Evolutionary conservation across 768 basidiomycete genomes (phyloP).

Genomic region (Hortiboletus flavorubellus): DNA sequence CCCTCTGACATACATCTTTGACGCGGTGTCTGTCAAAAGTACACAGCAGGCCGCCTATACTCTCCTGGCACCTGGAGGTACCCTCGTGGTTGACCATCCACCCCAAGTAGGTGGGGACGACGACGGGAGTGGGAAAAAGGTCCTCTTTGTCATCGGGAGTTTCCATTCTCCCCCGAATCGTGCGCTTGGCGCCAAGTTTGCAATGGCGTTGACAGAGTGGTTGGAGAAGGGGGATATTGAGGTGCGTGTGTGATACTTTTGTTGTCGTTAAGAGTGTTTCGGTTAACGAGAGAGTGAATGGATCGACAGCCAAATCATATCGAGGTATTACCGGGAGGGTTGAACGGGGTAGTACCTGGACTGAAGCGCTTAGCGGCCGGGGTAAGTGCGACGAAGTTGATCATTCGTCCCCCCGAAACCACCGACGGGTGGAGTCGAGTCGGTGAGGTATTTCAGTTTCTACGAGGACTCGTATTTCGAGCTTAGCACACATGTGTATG

Average conservation of each 20-base stretch:
- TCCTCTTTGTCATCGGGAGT: background rate
- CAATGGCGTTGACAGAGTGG: slow-evolving; percentile 10
- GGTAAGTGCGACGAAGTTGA: slow-evolving; percentile 38
- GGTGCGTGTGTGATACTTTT: slow-evolving; percentile 4
- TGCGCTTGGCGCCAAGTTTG: slow-evolving; percentile 9
- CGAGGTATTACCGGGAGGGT: slow-evolving; percentile 36
- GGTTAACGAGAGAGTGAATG: background rate
- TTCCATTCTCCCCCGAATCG: slow-evolving; percentile 2
- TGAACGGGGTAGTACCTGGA: slow-evolving; percentile 33
- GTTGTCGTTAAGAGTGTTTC: background rate
- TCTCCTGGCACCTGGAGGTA: slow-evolving; percentile 30
- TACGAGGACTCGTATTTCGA: background rate
- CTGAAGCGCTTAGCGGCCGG: slow-evolving; percentile 30
- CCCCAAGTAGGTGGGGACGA: background rate
- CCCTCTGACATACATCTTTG: slow-evolving; percentile 17
- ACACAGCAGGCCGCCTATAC: slow-evolving; percentile 33
- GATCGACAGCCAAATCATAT: slow-evolving; percentile 33
- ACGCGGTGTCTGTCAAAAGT: slow-evolving; percentile 29
- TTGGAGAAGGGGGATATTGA: slow-evolving; percentile 15
- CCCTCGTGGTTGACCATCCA: slow-evolving; percentile 11
- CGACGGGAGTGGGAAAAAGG: background rate
- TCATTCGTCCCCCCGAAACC: slow-evolving; percentile 22
- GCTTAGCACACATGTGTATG: too few relatives aligned
- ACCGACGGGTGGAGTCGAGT: background rate
- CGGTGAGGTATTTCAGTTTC: background rate